Percentiles rank a stretch among this genome's conserved stretches.
phyloP scores from a whole-genome alignment of 306 rosid species.

The Urtica urens region DNA sequence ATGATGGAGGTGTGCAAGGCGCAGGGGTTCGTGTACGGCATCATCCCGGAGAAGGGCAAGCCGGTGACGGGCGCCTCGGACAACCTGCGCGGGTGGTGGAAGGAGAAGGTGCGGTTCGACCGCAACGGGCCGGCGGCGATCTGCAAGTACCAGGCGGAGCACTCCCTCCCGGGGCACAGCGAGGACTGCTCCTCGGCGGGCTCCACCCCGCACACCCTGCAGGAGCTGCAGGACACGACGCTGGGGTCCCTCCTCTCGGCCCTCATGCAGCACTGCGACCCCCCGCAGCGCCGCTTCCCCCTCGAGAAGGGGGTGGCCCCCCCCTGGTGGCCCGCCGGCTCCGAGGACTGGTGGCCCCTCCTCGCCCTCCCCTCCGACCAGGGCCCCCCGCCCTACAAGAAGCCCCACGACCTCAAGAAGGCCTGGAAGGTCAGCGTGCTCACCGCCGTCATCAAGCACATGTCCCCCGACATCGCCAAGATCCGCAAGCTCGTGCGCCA shows the following conservation, averaged over 20 bases:
- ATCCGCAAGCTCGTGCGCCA: conserved; percentile 40
- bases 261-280: conserved; percentile 59
- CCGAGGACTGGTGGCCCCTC: conserved; percentile 50
- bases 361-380: conserved; percentile 26
- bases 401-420: conserved; percentile 73
- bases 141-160: conserved; percentile 39
- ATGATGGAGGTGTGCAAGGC: conserved; percentile 67
- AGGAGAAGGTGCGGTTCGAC: conserved; percentile 53
- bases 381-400: conserved; percentile 60
- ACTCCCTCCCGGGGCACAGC: conserved; percentile 19
- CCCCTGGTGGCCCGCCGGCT: conserved; percentile 79
- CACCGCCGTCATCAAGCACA: conserved; percentile 51
- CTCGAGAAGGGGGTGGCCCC: conserved; percentile 53
- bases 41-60: conserved; percentile 54
- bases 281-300: conserved; percentile 57
- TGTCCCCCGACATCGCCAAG: conserved; percentile 46
- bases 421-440: conserved; percentile 62
- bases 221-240: conserved; percentile 49
- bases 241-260: conserved; percentile 50
- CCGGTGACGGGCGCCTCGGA: conserved; percentile 64
- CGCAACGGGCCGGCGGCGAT: conserved; percentile 57
- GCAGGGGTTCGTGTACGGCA: conserved; percentile 68
- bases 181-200: conserved; percentile 23
- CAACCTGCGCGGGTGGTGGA: conserved; percentile 84
- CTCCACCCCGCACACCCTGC: conserved; percentile 28